Percentiles rank a stretch among this genome's conserved stretches.
These are phyloP conservation scores for Entomortierella beljakovae DNA, from an alignment of 192 early-diverging fungal species.

Conservation along the genomic window DNA sequence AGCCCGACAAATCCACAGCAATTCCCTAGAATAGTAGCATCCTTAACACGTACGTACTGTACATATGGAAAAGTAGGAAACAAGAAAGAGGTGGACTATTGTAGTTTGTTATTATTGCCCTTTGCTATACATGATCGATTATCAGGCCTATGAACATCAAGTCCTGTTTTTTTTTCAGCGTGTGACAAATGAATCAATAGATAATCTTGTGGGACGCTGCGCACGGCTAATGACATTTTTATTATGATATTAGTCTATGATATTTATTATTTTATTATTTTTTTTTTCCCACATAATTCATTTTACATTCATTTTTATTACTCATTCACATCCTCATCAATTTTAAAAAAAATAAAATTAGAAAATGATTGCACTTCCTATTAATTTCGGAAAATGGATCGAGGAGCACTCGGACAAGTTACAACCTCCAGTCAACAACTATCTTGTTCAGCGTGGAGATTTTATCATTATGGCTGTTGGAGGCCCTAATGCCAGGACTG, in stretches of 20 bases:
- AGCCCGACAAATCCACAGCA: too few species aligned
- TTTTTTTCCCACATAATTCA: background rate
- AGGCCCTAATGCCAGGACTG: constrained; percentile 93
- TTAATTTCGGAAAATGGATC: constrained; percentile 94
- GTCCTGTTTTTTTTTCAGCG: too few species aligned
- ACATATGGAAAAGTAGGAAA: too few species aligned
- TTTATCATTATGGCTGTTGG: constrained; percentile 95
- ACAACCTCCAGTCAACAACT: constrained; percentile 96
- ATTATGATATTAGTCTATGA: background rate
- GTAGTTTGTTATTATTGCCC: too few species aligned
- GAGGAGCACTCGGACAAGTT: constrained; percentile 83
- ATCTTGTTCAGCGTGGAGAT: constrained; percentile 82
- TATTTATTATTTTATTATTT: background rate
- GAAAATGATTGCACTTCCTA: constrained; percentile 72
- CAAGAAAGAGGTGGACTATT: too few species aligned
- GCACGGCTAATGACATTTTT: too few species aligned
- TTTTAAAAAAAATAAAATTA: background rate
- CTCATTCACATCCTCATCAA: background rate
- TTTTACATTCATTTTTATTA: background rate
- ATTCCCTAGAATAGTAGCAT: too few species aligned
- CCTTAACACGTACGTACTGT: too few species aligned
- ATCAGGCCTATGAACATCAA: too few species aligned
- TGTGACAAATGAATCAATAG: too few species aligned
- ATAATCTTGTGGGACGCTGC: too few species aligned
- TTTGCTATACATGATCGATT: too few species aligned